Evolutionary conservation across 2,329 filamentous ascomycete genomes (phyloP).

Genomic region (Botryotinia calthae): DNA sequence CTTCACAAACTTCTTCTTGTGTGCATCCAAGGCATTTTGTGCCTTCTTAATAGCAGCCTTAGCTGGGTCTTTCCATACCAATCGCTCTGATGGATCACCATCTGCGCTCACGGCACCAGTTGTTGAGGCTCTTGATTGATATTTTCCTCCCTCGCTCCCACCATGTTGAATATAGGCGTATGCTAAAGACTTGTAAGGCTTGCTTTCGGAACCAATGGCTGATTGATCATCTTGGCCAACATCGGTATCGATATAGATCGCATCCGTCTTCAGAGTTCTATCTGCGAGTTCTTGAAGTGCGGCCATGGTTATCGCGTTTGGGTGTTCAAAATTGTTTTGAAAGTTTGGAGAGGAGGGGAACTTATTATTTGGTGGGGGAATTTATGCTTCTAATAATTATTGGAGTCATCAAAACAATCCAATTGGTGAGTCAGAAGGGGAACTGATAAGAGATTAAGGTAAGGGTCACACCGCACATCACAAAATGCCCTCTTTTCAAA

Average conservation of each 20-base stretch:
- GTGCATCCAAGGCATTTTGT: slow-evolving; percentile 67
- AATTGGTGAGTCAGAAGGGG: slow-evolving; percentile 13
- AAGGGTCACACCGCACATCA: neutral
- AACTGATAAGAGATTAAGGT: slow-evolving; percentile 1
- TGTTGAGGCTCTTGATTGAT: slow-evolving; percentile 66
- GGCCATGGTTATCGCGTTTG: slow-evolving; percentile 31
- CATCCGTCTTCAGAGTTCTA: slow-evolving; percentile 46
- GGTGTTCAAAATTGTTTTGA: slow-evolving; percentile 2
- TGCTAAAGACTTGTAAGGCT: slow-evolving; percentile 78
- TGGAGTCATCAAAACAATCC: slow-evolving; percentile 6
- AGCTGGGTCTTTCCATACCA: slow-evolving; percentile 76
- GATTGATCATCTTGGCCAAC: slow-evolving; percentile 67
- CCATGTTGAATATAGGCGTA: slow-evolving; percentile 72
- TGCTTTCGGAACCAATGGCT: slow-evolving; percentile 65
- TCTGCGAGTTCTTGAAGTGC: slow-evolving; percentile 50
- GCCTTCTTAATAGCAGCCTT: slow-evolving; percentile 88
- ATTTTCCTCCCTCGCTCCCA: slow-evolving; percentile 53
- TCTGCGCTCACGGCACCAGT: slow-evolving; percentile 58
- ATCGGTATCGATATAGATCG: slow-evolving; percentile 78
- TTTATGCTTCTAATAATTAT: slow-evolving; percentile 3
- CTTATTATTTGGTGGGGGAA: slow-evolving; percentile 12
- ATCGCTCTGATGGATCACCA: slow-evolving; percentile 61
- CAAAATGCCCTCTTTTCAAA: neutral
- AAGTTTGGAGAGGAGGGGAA: slow-evolving; percentile 4
- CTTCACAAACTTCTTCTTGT: slow-evolving; percentile 82